These are phyloP conservation scores for Aspergillus costaricaensis DNA, from an alignment of 2,329 filamentous ascomycete species.

Conservation along the genomic window DNA sequence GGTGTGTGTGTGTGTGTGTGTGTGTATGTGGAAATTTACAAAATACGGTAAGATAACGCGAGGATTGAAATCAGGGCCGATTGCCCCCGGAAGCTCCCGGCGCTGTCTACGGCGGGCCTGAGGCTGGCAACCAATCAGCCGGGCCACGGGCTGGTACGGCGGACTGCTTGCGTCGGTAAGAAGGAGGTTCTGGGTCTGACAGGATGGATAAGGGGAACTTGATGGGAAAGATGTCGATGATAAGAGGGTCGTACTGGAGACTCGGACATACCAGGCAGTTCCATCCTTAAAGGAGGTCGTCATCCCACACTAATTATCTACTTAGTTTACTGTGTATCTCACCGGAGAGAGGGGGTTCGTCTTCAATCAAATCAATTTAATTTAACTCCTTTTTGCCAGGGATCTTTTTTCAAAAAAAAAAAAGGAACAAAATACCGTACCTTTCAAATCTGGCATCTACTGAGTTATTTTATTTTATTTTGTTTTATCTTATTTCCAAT, in stretches of 20 bases:
- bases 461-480: not conserved
- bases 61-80: not conserved
- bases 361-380: too few relatives aligned
- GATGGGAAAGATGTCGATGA: not conserved
- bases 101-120: constrained; percentile 9
- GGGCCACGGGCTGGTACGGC: constrained; percentile 17
- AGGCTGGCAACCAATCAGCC: constrained; percentile 20
- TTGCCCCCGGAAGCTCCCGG: constrained; percentile 22
- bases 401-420: not conserved
- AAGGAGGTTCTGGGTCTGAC: constrained; percentile 4
- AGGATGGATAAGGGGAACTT: constrained; percentile 1
- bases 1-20: not conserved
- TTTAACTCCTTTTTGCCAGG: too few relatives aligned
- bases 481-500: not conserved
- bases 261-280: too few relatives aligned
- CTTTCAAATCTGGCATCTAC: not conserved
- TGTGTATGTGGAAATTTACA: too few relatives aligned
- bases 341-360: not conserved
- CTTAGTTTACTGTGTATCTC: not conserved
- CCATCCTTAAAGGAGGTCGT: constrained; percentile 1
- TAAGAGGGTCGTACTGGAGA: constrained; percentile 14
- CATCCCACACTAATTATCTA: not conserved
- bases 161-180: constrained; percentile 14
- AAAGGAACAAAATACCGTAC: not conserved
- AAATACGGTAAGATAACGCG: constrained; percentile 6